phyloP scores from a whole-genome alignment of 2,329 filamentous ascomycete species.

The Orbilia javanica region DNA sequence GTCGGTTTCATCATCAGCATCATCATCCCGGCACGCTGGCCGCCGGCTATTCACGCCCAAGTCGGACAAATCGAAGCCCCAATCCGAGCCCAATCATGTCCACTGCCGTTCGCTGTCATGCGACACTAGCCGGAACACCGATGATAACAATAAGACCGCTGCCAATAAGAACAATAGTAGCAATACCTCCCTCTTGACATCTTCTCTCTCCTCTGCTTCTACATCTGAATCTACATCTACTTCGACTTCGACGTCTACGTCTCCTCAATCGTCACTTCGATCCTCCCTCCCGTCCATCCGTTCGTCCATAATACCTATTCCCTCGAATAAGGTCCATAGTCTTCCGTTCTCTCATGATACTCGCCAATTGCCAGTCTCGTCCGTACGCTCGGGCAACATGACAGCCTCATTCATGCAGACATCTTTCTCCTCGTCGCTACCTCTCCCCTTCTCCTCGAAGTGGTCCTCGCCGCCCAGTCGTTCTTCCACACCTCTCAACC shows the following conservation, averaged over 20 bases:
- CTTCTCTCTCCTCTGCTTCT: too few species aligned
- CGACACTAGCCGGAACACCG: slow-evolving; percentile 26
- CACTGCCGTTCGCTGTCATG: slow-evolving; percentile 46
- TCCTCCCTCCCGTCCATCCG: neutral
- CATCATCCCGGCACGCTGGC: neutral
- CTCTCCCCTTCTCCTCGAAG: slow-evolving; percentile 12
- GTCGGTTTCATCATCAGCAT: neutral
- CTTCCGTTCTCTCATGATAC: slow-evolving; percentile 24
- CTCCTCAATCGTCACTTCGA: neutral
- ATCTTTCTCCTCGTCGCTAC: neutral
- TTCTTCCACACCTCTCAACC: slow-evolving; percentile 31
- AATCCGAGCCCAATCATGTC: slow-evolving; percentile 8
- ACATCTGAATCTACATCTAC: neutral
- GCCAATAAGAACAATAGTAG: neutral
- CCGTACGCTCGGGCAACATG: slow-evolving; percentile 15
- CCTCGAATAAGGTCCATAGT: neutral
- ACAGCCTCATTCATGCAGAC: neutral
- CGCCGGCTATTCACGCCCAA: slow-evolving; percentile 21
- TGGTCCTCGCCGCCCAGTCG: slow-evolving; percentile 50
- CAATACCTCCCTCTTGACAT: neutral
- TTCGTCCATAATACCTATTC: neutral
- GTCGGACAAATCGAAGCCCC: neutral
- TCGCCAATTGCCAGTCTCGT: neutral
- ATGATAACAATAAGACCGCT: neutral
- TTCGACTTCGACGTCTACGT: neutral